These are phyloP conservation scores for Eremothecium sinecaudum DNA, from an alignment of 1,139 yeast genomes.

Conservation along the genomic window DNA sequence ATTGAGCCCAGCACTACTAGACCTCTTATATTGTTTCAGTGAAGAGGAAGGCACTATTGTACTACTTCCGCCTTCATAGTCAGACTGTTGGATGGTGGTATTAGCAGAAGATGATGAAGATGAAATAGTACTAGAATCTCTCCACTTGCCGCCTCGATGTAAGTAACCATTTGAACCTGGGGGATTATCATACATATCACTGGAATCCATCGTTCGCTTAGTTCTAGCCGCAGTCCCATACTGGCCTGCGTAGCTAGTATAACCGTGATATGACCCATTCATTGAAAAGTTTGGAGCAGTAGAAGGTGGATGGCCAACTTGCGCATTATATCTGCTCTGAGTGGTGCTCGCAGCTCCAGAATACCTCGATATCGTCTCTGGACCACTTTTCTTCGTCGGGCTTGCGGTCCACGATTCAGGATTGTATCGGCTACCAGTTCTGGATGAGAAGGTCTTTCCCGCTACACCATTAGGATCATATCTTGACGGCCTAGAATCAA, in stretches of 20 bases:
- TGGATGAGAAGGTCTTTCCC: slow-evolving; percentile 10
- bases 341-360: slow-evolving; percentile 4
- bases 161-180: slow-evolving; percentile 3
- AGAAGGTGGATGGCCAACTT: slow-evolving; percentile 5
- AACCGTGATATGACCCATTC: slow-evolving; percentile 6
- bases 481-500: slow-evolving; percentile 17
- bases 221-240: slow-evolving; percentile 7
- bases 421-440: slow-evolving; percentile 19
- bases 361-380: background rate
- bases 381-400: background rate
- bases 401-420: slow-evolving; percentile 9
- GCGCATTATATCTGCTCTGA: slow-evolving; percentile 11
- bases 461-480: slow-evolving; percentile 19
- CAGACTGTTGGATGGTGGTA: background rate
- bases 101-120: slow-evolving; percentile 2
- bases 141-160: slow-evolving; percentile 7
- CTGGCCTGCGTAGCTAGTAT: slow-evolving; percentile 3
- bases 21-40: slow-evolving; percentile 4
- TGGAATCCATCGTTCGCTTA: slow-evolving; percentile 16
- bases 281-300: slow-evolving; percentile 2
- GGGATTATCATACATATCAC: slow-evolving; percentile 5
- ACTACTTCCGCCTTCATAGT: slow-evolving; percentile 5
- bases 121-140: slow-evolving; percentile 5
- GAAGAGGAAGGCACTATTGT: background rate
- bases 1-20: slow-evolving; percentile 4